Evolutionary conservation across 2,329 filamentous ascomycete genomes (phyloP), one percentile per base, ranked within the genome.

Genomic region (Phialophora verrucosa): DNA sequence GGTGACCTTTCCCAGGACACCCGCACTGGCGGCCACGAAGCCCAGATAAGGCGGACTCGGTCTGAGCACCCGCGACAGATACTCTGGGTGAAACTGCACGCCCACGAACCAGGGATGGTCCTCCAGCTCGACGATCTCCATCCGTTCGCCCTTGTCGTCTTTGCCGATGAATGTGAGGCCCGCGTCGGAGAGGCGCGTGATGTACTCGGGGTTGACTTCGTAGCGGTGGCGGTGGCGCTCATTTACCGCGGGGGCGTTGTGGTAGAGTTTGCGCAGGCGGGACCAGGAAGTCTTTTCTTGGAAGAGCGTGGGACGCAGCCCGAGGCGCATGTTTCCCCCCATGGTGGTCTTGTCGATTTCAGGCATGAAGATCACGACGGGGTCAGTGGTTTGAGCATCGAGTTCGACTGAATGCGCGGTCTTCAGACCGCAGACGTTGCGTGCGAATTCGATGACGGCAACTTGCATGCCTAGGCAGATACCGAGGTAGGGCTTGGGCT

Each of bases 401-500:
- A 89, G 83, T 71, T 89, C 87, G 62, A 82, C 82, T 5, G 83
- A 86, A 4, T 82, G 83, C 0, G 86, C 87, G 51, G 82, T 79
- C 3, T 79, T 77, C 69, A 93, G 83, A 31, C 86, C 86, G 78
- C 88, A 91, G 0, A 94, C 82, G 71, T 92, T 88, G 50, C 93
- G 88, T 1, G 93, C 92, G 73, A 88, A 92, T 78, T 98, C 93
- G 72, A 97, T 90, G 55, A 97, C 92, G 23, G 94, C 93, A 55
- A 97, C 86, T 78, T 98, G 95, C 89, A 97, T 92, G 64, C 93
- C 93, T 25, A 97, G 83, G 76, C 94, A 97, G 69, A 98, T 90
- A 66, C 95, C 95, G 0, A 98, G 84, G 80, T 90, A 97, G 1
- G 93, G 93, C 3, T 87, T 87, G 69, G 90, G 89, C 73, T 92